Evolutionary conservation across 768 basidiomycete species (phyloP).

Genomic region (Strobilomyces dryophilus): DNA sequence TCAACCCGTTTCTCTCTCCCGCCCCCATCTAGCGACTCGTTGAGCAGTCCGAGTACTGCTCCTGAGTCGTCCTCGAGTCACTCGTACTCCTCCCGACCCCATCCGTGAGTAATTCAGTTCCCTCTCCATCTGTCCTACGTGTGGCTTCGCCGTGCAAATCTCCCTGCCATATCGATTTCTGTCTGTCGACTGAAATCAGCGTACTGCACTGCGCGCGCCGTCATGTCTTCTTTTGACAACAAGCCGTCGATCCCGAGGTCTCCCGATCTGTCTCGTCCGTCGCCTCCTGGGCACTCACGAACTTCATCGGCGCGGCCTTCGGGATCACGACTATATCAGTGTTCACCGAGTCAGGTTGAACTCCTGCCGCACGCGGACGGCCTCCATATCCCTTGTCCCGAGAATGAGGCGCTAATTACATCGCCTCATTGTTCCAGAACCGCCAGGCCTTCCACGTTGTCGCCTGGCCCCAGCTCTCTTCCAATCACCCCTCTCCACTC

Average conservation of each 20-base stretch:
- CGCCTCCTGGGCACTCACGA: slow-evolving; percentile 25
- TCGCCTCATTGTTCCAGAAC: slow-evolving; percentile 47
- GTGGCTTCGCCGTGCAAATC: slow-evolving; percentile 21
- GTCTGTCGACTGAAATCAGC: slow-evolving; percentile 27
- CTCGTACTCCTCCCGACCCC: slow-evolving; percentile 9
- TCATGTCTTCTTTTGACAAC: slow-evolving; percentile 12
- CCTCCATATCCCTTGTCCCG: slow-evolving; percentile 24
- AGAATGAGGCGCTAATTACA: slow-evolving; percentile 44
- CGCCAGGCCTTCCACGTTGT: slow-evolving; percentile 50
- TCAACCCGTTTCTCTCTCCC: slow-evolving; percentile 5
- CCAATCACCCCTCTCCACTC: slow-evolving; percentile 27
- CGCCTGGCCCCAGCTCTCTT: slow-evolving; percentile 33
- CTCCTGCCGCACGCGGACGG: slow-evolving; percentile 18
- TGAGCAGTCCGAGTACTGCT: slow-evolving; percentile 21
- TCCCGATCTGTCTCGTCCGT: slow-evolving; percentile 33
- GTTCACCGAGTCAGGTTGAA: slow-evolving; percentile 21
- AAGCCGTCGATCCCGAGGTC: slow-evolving; percentile 23
- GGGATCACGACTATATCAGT: slow-evolving; percentile 20
- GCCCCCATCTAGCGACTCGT: slow-evolving; percentile 18
- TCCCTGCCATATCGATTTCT: slow-evolving; percentile 22
- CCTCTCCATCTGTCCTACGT: slow-evolving; percentile 28
- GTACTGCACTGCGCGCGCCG: slow-evolving; percentile 10
- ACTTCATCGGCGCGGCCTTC: slow-evolving; percentile 27
- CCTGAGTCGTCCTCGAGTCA: slow-evolving; percentile 18
- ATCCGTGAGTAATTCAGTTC: slow-evolving; percentile 29